phyloP scores from a whole-genome alignment of 805 yeast species.

The Crinitomyces ghanaensis region DNA sequence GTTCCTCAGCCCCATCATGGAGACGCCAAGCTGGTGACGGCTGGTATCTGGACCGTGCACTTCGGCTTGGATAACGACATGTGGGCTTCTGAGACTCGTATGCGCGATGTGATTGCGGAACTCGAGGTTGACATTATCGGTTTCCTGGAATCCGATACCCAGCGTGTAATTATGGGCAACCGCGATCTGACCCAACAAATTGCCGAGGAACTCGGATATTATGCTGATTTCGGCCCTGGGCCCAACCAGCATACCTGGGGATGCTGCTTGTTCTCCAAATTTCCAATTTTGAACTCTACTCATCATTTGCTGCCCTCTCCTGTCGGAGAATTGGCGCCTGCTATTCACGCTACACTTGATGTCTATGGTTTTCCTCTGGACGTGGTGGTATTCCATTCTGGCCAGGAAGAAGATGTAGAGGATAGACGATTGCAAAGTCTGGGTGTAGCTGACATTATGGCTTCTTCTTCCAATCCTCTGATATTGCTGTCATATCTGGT shows the following conservation, averaged over 20 bases:
- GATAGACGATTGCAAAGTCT: conserved; percentile 82
- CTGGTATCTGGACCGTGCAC: conserved; percentile 98
- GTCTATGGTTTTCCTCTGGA: conserved; percentile 82
- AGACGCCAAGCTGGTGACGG: conserved; percentile 60
- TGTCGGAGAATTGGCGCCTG: conserved; percentile 96
- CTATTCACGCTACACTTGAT: conserved; percentile 89
- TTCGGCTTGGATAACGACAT: conserved; percentile 94
- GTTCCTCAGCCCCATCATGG: conserved; percentile 63
- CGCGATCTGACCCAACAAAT: conserved; percentile 84
- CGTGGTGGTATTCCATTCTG: conserved; percentile 93
- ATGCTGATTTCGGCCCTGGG: conserved; percentile 95
- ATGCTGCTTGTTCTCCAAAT: conserved; percentile 78
- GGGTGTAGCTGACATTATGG: conserved; percentile 66
- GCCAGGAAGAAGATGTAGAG: conserved; percentile 95
- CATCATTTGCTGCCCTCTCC: conserved; percentile 94
- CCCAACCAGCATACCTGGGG: conserved; percentile 99
- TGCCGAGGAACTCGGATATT: conserved; percentile 89
- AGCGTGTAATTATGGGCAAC: conserved; percentile 88
- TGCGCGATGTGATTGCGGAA: conserved; percentile 72
- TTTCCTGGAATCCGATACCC: conserved; percentile 84
- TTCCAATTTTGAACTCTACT: conserved; percentile 82
- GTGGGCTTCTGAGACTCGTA: conserved; percentile 93
- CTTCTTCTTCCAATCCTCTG: conserved; percentile 69
- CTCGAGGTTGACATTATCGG: conserved; percentile 89
- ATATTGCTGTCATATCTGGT: conserved; percentile 83